Evolutionary conservation across 108 stramenopile species (phyloP).

Genomic region (Stephanodiscus minutulus): DNA sequence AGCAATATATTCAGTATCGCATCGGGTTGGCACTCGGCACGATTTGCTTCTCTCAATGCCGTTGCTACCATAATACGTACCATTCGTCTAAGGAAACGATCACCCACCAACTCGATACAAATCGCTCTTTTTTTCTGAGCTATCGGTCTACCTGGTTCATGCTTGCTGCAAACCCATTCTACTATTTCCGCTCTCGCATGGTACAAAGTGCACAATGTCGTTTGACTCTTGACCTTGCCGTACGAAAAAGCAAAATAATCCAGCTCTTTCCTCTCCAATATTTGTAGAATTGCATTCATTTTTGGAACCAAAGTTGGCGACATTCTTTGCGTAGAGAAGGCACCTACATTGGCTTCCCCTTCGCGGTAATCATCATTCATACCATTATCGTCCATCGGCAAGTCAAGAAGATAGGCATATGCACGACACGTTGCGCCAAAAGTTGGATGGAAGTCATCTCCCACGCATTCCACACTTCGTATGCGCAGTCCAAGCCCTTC

Average conservation of each 20-base stretch:
- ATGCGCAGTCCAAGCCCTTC: constrained; percentile 15
- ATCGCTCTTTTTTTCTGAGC: constrained; percentile 39
- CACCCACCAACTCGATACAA: constrained; percentile 71
- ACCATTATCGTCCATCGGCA: constrained; percentile 11
- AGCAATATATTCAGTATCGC: constrained; percentile 49
- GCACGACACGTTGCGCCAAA: constrained; percentile 72
- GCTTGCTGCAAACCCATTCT: constrained; percentile 1
- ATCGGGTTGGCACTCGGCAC: constrained; percentile 13
- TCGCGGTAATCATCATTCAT: neutral
- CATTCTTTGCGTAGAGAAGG: neutral
- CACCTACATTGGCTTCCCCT: neutral
- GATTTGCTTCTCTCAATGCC: constrained; percentile 45
- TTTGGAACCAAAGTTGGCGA: constrained; percentile 21
- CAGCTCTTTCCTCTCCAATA: constrained; percentile 52
- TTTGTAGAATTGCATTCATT: constrained; percentile 55
- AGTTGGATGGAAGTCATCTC: constrained; percentile 66
- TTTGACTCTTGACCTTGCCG: constrained; percentile 73
- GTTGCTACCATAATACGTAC: constrained; percentile 74
- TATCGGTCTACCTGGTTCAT: neutral
- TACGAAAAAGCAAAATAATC: constrained; percentile 72
- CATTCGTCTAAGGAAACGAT: constrained; percentile 82
- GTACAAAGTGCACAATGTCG: constrained; percentile 57
- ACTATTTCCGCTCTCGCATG: constrained; percentile 62
- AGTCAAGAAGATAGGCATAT: constrained; percentile 74
- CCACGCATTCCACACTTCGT: constrained; percentile 39